phyloP scores from a whole-genome alignment of 306 rosid genomes.

The Acmispon strigosus region DNA sequence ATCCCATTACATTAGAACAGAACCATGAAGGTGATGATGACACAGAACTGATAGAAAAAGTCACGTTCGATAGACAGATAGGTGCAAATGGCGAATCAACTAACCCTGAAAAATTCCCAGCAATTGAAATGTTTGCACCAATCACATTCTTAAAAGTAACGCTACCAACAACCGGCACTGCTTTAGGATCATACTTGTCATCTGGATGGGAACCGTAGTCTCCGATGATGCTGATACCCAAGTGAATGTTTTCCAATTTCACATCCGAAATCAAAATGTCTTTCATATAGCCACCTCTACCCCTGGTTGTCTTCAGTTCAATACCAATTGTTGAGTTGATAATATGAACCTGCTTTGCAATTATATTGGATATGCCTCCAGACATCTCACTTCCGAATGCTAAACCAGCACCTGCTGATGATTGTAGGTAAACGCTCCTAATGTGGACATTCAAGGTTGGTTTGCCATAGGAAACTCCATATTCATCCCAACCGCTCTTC shows the following conservation, averaged over 20 bases:
- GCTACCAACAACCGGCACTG: slow-evolving; percentile 33
- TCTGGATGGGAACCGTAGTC: slow-evolving; percentile 53
- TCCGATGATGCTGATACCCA: slow-evolving; percentile 40
- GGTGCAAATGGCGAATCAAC: slow-evolving; percentile 32
- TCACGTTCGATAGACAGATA: slow-evolving; percentile 46
- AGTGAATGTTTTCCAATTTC: slow-evolving; percentile 25
- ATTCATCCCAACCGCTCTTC: slow-evolving; percentile 77
- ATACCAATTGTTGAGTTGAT: slow-evolving; percentile 38
- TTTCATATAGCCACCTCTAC: slow-evolving; percentile 61
- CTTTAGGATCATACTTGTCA: slow-evolving; percentile 49
- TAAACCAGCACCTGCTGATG: slow-evolving; percentile 45
- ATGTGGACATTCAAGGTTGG: slow-evolving; percentile 45
- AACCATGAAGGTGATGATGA: slow-evolving; percentile 41
- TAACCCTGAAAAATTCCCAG: slow-evolving; percentile 56
- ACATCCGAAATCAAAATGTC: slow-evolving; percentile 31
- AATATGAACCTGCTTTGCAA: slow-evolving; percentile 32
- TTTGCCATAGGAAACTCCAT: slow-evolving; percentile 47
- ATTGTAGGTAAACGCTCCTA: slow-evolving; percentile 33
- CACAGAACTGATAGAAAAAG: slow-evolving; percentile 25
- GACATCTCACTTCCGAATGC: slow-evolving; percentile 70
- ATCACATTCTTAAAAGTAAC: slow-evolving; percentile 38
- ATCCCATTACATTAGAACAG: slow-evolving; percentile 41
- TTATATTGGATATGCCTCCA: slow-evolving; percentile 47
- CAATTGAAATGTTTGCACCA: slow-evolving; percentile 34
- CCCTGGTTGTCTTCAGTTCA: slow-evolving; percentile 46